Evolutionary conservation across 768 basidiomycete genomes (phyloP).

Genomic region (Fistulinella prunicolor): DNA sequence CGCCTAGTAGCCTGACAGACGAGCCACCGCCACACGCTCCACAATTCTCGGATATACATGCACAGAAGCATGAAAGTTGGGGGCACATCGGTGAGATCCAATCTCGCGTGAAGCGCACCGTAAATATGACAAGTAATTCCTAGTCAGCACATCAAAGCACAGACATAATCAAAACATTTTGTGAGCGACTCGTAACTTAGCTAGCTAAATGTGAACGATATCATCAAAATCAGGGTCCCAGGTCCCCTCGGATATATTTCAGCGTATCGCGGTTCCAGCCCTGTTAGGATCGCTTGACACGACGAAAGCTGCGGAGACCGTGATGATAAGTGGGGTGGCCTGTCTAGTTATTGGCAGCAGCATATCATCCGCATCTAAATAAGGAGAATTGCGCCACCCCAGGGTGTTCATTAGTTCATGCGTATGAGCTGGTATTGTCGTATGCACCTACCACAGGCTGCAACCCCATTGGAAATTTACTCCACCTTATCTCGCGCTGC

Average conservation of each 20-base stretch:
- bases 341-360: neutral
- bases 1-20: too few relatives aligned
- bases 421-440: neutral
- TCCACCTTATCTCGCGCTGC: conserved; percentile 15
- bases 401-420: conserved; percentile 7
- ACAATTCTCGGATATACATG: too few relatives aligned
- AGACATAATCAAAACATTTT: neutral
- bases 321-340: neutral
- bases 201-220: conserved; percentile 11
- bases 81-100: neutral
- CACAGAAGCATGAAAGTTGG: neutral
- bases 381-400: conserved; percentile 6
- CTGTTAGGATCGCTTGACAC: neutral
- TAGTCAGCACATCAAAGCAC: neutral
- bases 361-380: conserved; percentile 10
- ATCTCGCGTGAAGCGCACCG: neutral
- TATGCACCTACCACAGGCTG: conserved; percentile 14
- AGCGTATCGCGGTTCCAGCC: neutral
- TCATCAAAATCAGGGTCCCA: conserved; percentile 1
- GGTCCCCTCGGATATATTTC: conserved; percentile 6
- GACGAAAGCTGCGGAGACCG: neutral
- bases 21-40: neutral
- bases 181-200: neutral
- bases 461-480: conserved; percentile 1
- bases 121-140: neutral